Evolutionary conservation across 2,329 filamentous ascomycete species (phyloP), one percentile per base, ranked within the genome.

Genomic region (Botrytis byssoidea): DNA sequence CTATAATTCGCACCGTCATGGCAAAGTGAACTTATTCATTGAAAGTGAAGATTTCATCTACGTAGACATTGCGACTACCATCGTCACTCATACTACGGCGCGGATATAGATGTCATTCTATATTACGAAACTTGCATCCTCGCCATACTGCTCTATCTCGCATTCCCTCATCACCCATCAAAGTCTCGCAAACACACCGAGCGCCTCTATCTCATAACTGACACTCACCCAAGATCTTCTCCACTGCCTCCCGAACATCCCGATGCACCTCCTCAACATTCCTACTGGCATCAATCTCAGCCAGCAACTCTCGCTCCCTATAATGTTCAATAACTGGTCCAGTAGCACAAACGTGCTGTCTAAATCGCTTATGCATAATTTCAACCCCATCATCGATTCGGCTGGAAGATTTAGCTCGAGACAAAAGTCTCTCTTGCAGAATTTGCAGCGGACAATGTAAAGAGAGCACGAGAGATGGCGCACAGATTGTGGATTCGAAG

Each of bases 251-350:
- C 46, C 42, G 7, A 10, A 72, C 20, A 60, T 72, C 46, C 29
- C 18, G 29, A 44, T 48, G n/a, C 0, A 66, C 46, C 14, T 10
- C n/a, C 48, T 46, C 44, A 5, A 71, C 60, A 42, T 22, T 42
- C 44, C 44, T 40, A 42, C 40, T 20, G 9, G 37, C 70, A 72
- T 72, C 60, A 35, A 72, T 66, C 44, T 67, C 48, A 22, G 18
- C 61, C 9, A 67, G 20, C 37, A 72, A n/a, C 2, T 22, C 37
- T 29, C 37, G 70, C 18, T n/a, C 37, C 9, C 20, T 32, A 37
- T 67, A 72, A 46, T 66, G 37, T 9, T 29, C 61, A 59, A 72
- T 40, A 35, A 72, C 70, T 29, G 70, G 70, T n/a, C n/a, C 29
- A 16, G 61, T 67, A 37, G 46, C 40, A 22, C 9, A 8, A 29